Evolutionary conservation across 2,329 filamentous ascomycete species (phyloP), one percentile per base, ranked within the genome.

Genomic region (Alternaria hordeiaustralica): DNA sequence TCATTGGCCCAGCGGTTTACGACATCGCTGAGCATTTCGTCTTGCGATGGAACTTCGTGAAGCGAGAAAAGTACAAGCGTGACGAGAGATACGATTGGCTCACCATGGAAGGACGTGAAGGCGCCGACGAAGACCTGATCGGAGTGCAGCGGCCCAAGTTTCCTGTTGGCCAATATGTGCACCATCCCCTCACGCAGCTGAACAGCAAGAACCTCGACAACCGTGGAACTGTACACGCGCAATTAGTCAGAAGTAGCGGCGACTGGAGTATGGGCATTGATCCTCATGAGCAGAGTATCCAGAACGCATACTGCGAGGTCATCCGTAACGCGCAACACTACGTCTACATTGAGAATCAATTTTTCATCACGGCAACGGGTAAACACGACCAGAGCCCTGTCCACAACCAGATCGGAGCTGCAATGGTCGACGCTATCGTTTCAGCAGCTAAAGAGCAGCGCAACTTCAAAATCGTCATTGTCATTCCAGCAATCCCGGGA

Each of bases 301-400:
- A 96, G 71, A 96, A 93, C 71, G 93, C 94, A 0, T 97, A 97
- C 77, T 86, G 85, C 62, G 93, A 97, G 67, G 83, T 96, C 28
- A 98, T 98, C 72, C 85, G 90, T 55, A 93, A 92, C 55, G 95
- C 95, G 0, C 84, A 97, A 80, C 95, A 98, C 77, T 97, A 89
- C 71, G 91, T 99, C 23, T 99, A 98, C 82, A 97, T 99, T 64
- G 96, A 99, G 79, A 98, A 98, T 74, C 96, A 99, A 75, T 98
- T 98, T 83, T 99, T 98, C 85, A 97, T 87, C 82, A 82, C 76
- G 1, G 92, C 96, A 0, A 98, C 95, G 0, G 93, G 93, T 9
- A 67, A 69, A 55, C 90, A 96, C n/a, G 81, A 97, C 36, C 94
- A 97, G 78, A 82, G 85, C 1, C 95, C 95, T 0, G 88, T 98